Base-by-base conservation (phyloP, 2,329 filamentous ascomycete genomes). In the Coniochaeta sp. region DNA sequence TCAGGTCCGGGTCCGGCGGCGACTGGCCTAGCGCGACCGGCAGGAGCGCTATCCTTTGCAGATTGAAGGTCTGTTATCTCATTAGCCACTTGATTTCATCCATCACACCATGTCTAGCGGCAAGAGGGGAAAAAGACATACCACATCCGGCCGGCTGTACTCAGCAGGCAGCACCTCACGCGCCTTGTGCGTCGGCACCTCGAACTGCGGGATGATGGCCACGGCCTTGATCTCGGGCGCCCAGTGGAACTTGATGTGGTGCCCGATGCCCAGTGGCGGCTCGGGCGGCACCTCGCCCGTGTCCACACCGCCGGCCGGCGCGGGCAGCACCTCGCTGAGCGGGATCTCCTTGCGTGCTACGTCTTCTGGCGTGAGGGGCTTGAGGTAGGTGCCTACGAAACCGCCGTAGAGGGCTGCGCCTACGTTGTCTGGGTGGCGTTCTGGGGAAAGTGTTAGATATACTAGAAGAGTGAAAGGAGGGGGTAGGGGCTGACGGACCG, bases 221-320 rank as follows among this genome's bases (percentile, higher is more conserved):
- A 99, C 89, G 63, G 93, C 93, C 80, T 97, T 98, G 81, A 99
- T 96, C 74, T 96, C 91, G 64, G 88, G 86, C 61, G 91, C 89
- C 93, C 93, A 98, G 47, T 87, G 86, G 75, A 97, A 98, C 74
- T 93, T 93, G 77, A 96, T 93, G 78, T 96, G 96, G 74, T 97
- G 93, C 57, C 93, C 95, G 68, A 99, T 98, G 69, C 92, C 90
- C 66, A 88, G 73, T 2, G 95, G 95, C n/a, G 95, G 95, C 71
- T 91, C 84, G 6, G 95, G 93, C 22, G 95, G 95, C 67, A 81
- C 87, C 68, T 89, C 81, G 44, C 95, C 93, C 0, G 93, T 98
- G 73, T 98, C 93, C 57, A 93, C 81, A 59, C 95, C 95, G 63
- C 95, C 95, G 9, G 93, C 92, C 0, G 93, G 93, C 55, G 90